These are phyloP conservation scores for Trichoderma orchidacearum DNA, from an alignment of 495 filamentous ascomycete genomes.

Conservation along the genomic window DNA sequence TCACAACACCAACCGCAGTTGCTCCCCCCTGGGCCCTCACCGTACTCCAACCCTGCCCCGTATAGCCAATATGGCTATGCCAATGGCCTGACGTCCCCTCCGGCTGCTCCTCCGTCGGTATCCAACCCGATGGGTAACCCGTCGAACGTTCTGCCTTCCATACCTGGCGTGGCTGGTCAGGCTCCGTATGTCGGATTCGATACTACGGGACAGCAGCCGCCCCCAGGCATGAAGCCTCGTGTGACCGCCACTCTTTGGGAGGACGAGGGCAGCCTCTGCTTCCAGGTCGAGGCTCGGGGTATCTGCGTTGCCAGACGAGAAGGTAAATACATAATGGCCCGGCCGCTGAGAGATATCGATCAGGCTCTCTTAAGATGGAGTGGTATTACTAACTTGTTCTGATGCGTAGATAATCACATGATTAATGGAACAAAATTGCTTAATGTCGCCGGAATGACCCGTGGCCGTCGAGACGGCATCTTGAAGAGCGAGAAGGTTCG, in stretches of 20 bases:
- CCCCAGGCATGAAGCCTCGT: conserved; percentile 95
- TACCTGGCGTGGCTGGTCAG: conserved; percentile 45
- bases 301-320: conserved; percentile 92
- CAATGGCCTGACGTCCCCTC: conserved; percentile 63
- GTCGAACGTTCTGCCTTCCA: conserved; percentile 44
- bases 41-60: conserved; percentile 29
- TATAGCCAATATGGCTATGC: conserved; percentile 64
- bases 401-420: conserved; percentile 90
- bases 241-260: conserved; percentile 98
- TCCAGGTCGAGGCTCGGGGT: conserved; percentile 92
- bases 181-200: conserved; percentile 54
- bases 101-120: conserved; percentile 50
- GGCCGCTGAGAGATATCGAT: not conserved
- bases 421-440: conserved; percentile 96
- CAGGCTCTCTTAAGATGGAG: conserved; percentile 19
- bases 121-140: conserved; percentile 50
- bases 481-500: conserved; percentile 94
- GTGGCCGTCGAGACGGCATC: conserved; percentile 89
- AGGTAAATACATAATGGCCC: conserved; percentile 62
- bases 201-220: conserved; percentile 80
- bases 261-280: conserved; percentile 94
- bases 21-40: conserved; percentile 69
- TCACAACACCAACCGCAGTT: conserved; percentile 67
- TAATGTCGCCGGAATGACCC: conserved; percentile 96
- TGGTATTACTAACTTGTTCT: conserved; percentile 8